Conservation (phyloP, 2,329 filamentous ascomycete genomes). For the Ophidiomyces ophidiicola region DNA sequence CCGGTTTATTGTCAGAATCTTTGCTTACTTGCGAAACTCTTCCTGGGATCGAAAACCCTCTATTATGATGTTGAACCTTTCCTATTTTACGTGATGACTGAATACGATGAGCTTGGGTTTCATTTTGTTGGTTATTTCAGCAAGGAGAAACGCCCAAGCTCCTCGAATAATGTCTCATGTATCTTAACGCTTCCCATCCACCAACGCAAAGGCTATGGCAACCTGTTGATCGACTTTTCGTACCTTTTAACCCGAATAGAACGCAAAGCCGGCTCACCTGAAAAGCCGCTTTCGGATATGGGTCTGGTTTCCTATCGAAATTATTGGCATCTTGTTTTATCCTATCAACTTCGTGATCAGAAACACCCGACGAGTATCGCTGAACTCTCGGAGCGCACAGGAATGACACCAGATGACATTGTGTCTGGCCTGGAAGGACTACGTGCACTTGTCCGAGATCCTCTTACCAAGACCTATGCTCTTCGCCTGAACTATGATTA, state of each 20-base stretch:
- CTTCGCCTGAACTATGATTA: conserved; percentile 76
- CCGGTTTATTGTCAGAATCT: conserved; percentile 94
- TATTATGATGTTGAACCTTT: conserved; percentile 99
- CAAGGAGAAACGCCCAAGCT: conserved; percentile 90
- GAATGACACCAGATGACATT: conserved; percentile 92
- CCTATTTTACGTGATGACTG: conserved; percentile 95
- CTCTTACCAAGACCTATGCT: conserved; percentile 76
- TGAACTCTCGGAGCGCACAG: conserved; percentile 64
- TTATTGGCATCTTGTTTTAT: conserved; percentile 87
- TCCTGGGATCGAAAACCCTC: conserved; percentile 92
- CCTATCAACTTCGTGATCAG: conserved; percentile 63
- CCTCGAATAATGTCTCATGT: conserved; percentile 94
- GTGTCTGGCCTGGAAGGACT: conserved; percentile 86
- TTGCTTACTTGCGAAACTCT: conserved; percentile 88
- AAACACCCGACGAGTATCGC: conserved; percentile 45
- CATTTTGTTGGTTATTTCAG: conserved; percentile 99
- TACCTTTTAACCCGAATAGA: conserved; percentile 91
- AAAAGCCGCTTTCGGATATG: conserved; percentile 97
- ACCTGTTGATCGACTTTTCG: conserved; percentile 94
- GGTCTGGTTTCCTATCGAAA: conserved; percentile 93
- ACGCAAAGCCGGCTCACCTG: conserved; percentile 84
- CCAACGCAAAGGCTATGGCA: conserved; percentile 92
- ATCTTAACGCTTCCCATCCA: conserved; percentile 94
- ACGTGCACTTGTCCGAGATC: conserved; percentile 78
- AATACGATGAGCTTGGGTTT: conserved; percentile 73